Conservation (phyloP, 192 early-diverging fungal species). For the Allomyces javanicus region DNA sequence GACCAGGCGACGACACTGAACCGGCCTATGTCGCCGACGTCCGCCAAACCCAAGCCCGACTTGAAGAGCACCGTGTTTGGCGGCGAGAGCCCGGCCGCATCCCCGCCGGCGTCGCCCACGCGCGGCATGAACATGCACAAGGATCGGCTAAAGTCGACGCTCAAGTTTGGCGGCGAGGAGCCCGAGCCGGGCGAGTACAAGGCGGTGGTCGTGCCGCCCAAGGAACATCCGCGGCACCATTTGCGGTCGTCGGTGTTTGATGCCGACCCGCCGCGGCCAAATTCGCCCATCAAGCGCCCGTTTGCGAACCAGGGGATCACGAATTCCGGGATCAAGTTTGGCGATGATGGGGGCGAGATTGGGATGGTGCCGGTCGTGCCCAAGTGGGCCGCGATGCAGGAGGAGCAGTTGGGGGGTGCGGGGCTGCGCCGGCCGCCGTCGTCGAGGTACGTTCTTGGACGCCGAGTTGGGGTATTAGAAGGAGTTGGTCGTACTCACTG, state of each 20-base stretch:
- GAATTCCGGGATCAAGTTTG: neutral
- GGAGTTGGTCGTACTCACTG: neutral
- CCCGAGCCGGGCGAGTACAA: too few relatives aligned
- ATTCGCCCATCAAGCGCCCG: neutral
- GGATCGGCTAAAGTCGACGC: neutral
- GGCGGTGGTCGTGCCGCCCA: neutral
- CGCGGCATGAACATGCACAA: neutral
- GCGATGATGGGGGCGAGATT: neutral
- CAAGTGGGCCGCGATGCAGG: neutral
- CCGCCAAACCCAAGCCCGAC: too few relatives aligned
- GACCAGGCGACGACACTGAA: neutral
- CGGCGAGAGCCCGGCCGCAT: neutral
- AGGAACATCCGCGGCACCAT: neutral
- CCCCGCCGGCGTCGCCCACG: neutral
- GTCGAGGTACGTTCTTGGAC: neutral
- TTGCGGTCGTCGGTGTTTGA: neutral
- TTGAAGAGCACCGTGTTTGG: neutral
- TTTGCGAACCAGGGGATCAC: neutral
- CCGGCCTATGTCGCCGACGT: neutral
- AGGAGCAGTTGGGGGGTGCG: neutral
- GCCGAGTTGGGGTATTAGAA: neutral
- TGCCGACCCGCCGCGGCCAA: neutral
- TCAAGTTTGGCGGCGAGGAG: too few relatives aligned
- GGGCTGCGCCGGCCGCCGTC: neutral
- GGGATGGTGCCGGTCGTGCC: neutral